Percentiles rank a stretch among this genome's conserved stretches.
phyloP scores from a whole-genome alignment of 768 basidiomycete genomes.

The Mrakia gelida region DNA sequence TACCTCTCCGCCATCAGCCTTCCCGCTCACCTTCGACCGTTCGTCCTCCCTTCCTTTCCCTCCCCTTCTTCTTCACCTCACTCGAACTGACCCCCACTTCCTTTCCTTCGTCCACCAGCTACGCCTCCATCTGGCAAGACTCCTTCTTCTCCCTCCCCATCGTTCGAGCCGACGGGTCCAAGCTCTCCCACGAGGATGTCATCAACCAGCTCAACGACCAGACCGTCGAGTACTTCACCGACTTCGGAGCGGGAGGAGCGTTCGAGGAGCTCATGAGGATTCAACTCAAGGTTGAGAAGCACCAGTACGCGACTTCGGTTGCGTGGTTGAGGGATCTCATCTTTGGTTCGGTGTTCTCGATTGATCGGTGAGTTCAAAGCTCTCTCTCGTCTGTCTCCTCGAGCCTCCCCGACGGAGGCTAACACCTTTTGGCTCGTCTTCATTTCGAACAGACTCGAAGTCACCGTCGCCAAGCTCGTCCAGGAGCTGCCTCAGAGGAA shows the following conservation, averaged over 20 bases:
- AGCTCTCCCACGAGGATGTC: conserved; percentile 79
- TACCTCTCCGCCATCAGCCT: conserved; percentile 71
- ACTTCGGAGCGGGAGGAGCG: conserved; percentile 57
- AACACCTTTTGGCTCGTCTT: not conserved
- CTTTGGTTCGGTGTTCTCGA: conserved; percentile 61
- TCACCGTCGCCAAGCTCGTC: conserved; percentile 79
- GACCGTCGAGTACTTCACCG: conserved; percentile 78
- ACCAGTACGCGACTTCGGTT: conserved; percentile 72
- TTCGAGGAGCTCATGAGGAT: conserved; percentile 73
- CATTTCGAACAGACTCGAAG: conserved; percentile 58
- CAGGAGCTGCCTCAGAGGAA: conserved; percentile 88
- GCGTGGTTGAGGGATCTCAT: conserved; percentile 80
- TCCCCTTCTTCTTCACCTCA: not conserved
- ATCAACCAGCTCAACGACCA: conserved; percentile 76
- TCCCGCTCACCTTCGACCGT: conserved; percentile 72
- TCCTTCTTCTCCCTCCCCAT: conserved; percentile 88
- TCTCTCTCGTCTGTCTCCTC: not conserved
- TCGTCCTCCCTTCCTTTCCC: conserved; percentile 41
- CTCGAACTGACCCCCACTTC: not conserved
- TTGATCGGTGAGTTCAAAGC: conserved; percentile 37
- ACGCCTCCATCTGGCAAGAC: conserved; percentile 69
- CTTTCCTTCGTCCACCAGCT: conserved; percentile 48
- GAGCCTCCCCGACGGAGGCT: not conserved
- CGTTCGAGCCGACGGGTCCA: conserved; percentile 59
- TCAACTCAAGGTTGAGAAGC: conserved; percentile 76